Evolutionary conservation across 768 basidiomycete genomes (phyloP).

Genomic region (Podaxis rugospora): DNA sequence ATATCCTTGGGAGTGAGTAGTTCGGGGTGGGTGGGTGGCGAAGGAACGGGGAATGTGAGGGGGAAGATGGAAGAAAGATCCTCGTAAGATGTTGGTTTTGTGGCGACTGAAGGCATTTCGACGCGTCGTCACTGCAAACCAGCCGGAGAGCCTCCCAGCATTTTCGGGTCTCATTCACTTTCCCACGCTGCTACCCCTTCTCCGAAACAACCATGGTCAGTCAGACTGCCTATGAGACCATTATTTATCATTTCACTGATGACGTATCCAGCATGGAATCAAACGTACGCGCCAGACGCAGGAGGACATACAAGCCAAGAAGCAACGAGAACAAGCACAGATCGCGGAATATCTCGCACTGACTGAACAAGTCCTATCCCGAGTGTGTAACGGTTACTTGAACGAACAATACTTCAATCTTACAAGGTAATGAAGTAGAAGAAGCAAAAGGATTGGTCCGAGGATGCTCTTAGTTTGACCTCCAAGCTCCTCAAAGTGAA

Average conservation of each 20-base stretch:
- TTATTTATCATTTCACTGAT: neutral
- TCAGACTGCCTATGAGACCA: neutral
- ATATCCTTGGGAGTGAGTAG: conserved; percentile 75
- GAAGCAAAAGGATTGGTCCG: conserved; percentile 59
- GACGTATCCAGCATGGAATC: conserved; percentile 57
- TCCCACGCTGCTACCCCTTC: conserved; percentile 7
- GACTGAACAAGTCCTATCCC: conserved; percentile 56
- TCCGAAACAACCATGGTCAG: conserved; percentile 11
- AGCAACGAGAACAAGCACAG: conserved; percentile 67
- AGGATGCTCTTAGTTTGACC: conserved; percentile 75
- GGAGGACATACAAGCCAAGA: conserved; percentile 63
- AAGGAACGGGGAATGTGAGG: conserved; percentile 80
- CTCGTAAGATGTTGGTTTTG: conserved; percentile 44
- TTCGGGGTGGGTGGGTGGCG: conserved; percentile 70
- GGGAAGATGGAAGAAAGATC: conserved; percentile 62
- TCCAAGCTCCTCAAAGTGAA: conserved; percentile 75
- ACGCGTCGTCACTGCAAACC: neutral
- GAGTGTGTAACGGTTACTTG: conserved; percentile 40
- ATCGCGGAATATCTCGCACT: conserved; percentile 73
- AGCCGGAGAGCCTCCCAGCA: neutral
- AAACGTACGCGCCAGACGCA: conserved; percentile 55
- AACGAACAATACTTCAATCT: neutral
- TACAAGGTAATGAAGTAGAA: conserved; percentile 46
- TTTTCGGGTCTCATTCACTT: neutral
- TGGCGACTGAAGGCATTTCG: conserved; percentile 55